Conservation (phyloP, 1,139 yeast species). For the Geotrichum phurueaensis region DNA sequence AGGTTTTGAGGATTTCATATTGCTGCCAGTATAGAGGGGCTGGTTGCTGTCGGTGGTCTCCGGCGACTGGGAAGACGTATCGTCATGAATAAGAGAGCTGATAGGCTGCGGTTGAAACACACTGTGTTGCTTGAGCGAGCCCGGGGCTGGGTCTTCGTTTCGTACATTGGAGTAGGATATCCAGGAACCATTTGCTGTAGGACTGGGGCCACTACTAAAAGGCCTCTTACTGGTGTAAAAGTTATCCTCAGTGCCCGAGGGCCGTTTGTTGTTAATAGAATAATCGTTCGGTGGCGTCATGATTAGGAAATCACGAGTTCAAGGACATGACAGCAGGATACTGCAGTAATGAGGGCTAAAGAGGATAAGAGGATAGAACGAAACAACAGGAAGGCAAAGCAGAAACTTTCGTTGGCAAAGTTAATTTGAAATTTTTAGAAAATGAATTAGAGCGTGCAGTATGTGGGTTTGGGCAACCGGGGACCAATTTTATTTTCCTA, state of each 20-base stretch:
- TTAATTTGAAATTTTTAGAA: neutral
- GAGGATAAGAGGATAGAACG: neutral
- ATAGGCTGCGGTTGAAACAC: neutral
- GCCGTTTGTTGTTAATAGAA: neutral
- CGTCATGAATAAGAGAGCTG: neutral
- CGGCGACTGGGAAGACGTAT: neutral
- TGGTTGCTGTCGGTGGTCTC: neutral
- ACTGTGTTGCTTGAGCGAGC: neutral
- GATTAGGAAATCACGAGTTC: neutral
- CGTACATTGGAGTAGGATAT: neutral
- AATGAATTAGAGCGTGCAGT: neutral
- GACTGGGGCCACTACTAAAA: neutral
- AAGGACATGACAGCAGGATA: neutral
- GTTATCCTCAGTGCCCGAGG: neutral
- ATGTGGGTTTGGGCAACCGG: neutral
- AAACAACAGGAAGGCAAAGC: neutral
- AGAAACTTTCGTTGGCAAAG: neutral
- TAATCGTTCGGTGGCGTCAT: neutral
- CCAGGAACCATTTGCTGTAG: neutral
- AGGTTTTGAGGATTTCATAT: constrained; percentile 3
- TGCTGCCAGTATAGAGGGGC: constrained; percentile 9
- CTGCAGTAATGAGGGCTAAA: neutral
- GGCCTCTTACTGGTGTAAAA: neutral
- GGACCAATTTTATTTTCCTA: neutral
- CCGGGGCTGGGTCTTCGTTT: neutral